Conservation (phyloP, 257 asterid species). For the Voacanga thouarsii region DNA sequence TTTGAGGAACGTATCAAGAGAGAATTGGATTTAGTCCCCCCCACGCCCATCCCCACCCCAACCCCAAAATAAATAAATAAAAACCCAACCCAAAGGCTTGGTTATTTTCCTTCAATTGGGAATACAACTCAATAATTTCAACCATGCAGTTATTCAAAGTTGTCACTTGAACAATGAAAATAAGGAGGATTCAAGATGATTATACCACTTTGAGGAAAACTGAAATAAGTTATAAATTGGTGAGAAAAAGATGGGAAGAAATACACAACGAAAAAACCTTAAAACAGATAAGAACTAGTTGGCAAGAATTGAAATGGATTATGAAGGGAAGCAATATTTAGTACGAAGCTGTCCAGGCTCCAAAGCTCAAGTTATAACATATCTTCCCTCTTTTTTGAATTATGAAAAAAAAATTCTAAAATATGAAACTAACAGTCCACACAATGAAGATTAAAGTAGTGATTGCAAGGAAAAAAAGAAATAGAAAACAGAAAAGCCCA, state of each 20-base stretch:
- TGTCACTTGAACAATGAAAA: not conserved
- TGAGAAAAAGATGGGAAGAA: not conserved
- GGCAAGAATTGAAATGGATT: not conserved
- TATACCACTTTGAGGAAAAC: not conserved
- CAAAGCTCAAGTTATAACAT: not conserved
- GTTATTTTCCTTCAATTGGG: not conserved
- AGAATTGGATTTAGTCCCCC: no score
- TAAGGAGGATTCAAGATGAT: not conserved
- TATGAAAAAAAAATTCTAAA: not conserved
- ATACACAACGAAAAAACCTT: not conserved
- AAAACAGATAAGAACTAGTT: not conserved
- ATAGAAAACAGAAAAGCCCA: conserved; percentile 7
- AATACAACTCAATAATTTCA: not conserved
- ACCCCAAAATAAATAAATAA: not conserved
- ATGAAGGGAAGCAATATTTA: not conserved
- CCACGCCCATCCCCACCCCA: not conserved
- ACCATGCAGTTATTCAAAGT: not conserved
- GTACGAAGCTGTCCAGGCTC: not conserved
- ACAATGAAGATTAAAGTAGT: not conserved
- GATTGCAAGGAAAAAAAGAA: not conserved
- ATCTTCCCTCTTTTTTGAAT: not conserved
- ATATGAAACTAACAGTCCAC: not conserved
- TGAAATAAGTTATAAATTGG: not conserved
- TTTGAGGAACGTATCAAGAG: no score
- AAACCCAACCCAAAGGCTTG: not conserved